Conservation (phyloP, 179 eudicot species). For the Silene noctiflora region DNA sequence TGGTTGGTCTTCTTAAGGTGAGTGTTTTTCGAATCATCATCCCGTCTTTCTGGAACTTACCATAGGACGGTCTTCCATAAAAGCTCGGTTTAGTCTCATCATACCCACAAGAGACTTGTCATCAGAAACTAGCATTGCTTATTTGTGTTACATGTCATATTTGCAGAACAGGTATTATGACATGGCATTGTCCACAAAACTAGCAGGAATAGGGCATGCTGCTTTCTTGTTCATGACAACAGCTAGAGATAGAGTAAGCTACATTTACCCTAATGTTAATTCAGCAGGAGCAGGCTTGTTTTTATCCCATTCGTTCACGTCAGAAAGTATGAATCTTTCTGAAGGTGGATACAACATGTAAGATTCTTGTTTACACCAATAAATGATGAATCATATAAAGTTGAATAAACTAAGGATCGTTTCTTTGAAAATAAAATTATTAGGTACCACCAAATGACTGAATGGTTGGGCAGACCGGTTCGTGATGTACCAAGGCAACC, state of each 20-base stretch:
- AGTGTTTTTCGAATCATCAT: slow-evolving; percentile 10
- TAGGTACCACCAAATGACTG: slow-evolving; percentile 83
- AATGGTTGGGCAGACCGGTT: slow-evolving; percentile 78
- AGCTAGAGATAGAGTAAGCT: slow-evolving; percentile 81
- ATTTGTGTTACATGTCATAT: background rate
- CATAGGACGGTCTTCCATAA: too few relatives aligned
- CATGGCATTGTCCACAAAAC: slow-evolving; percentile 77
- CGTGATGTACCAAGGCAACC: slow-evolving; percentile 52
- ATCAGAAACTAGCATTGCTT: slow-evolving; percentile 1
- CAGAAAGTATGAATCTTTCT: slow-evolving; percentile 60
- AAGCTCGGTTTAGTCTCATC: too few relatives aligned
- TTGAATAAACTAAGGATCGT: background rate
- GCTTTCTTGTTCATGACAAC: slow-evolving; percentile 84
- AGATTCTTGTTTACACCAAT: slow-evolving; percentile 11
- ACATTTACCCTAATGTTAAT: slow-evolving; percentile 80
- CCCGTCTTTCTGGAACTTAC: too few relatives aligned
- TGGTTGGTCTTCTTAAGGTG: slow-evolving; percentile 81
- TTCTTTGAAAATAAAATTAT: background rate
- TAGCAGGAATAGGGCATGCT: slow-evolving; percentile 88
- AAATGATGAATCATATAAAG: background rate
- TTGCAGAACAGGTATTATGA: slow-evolving; percentile 81
- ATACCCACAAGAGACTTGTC: background rate
- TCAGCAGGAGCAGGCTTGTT: slow-evolving; percentile 86
- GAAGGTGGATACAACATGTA: slow-evolving; percentile 85
- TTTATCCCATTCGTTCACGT: slow-evolving; percentile 62